Conservation (phyloP, 2,329 filamentous ascomycete genomes). For the Colletotrichum tropicicola region DNA sequence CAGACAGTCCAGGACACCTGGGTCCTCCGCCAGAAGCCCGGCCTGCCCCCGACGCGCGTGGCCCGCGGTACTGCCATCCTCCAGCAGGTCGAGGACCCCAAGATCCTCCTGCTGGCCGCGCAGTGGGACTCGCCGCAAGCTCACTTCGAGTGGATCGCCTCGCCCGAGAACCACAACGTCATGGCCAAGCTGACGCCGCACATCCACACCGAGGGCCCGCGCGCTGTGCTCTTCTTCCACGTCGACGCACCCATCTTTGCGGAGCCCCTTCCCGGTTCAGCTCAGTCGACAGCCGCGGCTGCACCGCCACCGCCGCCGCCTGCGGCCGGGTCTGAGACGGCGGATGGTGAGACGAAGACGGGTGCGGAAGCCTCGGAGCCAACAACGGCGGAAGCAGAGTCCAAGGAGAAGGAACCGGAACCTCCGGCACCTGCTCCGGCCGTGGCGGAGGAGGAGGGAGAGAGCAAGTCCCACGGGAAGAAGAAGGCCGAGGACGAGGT, state of each 20-base stretch:
- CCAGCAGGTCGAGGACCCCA: conserved; percentile 45
- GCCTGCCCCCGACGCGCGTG: conserved; percentile 46
- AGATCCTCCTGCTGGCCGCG: conserved; percentile 52
- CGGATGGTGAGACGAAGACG: neutral
- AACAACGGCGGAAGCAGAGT: neutral
- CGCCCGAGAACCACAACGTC: conserved; percentile 47
- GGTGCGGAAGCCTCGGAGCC: neutral
- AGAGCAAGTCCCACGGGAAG: conserved; percentile 13
- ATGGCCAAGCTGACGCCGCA: conserved; percentile 44
- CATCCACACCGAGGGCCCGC: conserved; percentile 41
- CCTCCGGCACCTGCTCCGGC: neutral
- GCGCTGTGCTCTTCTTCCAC: conserved; percentile 50
- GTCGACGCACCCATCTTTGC: conserved; percentile 43
- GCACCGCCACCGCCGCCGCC: neutral
- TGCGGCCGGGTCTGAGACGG: conserved; percentile 23
- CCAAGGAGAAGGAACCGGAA: conserved; percentile 17
- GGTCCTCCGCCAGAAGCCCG: conserved; percentile 43
- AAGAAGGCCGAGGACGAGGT: conserved; percentile 19
- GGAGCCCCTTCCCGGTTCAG: neutral
- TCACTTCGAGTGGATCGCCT: conserved; percentile 54
- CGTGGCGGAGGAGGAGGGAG: neutral
- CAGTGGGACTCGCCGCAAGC: conserved; percentile 53
- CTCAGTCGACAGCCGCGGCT: too few relatives aligned
- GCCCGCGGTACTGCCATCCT: conserved; percentile 43
- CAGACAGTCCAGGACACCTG: conserved; percentile 50